Base-by-base conservation (phyloP, 441 rosid genomes). In the Metrosideros polymorpha region DNA sequence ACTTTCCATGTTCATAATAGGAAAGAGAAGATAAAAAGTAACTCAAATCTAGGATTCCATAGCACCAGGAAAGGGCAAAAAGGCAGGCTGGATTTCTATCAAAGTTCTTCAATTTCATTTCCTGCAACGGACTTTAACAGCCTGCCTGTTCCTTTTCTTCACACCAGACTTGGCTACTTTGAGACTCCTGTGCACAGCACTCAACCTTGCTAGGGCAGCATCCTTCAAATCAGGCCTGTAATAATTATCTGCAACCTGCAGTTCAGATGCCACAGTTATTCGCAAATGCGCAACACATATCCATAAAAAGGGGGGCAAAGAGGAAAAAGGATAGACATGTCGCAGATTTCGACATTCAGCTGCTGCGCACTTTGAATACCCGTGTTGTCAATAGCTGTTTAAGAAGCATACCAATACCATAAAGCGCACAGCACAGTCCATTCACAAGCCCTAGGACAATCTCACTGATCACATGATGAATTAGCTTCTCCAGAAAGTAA, bases 121-220 rank as follows among this genome's bases (percentile, higher is more conserved):
- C 85, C 89, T 84, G 51, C 87, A 76, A 15, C 24, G 61, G 85
- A 82, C 71, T 90, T 84, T 91, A 27, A 85, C 84, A n/a, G 93
- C 93, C 87, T 96, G 99, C 83, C 99, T 94, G 90, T 92, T 96
- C 90, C 92, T 94, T 92, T 94, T 95, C 98, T 94, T 95, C 84
- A 92, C 96, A 85, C 98, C 99, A 63, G 98, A 95, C 86, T 95
- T 98, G 53, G 98, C 90, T 32, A 95, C 96, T 89, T 92, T 94
- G 54, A 96, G 92, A 82, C 99, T 93, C 84, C 92, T 92, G 91
- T 94, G 92, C 83, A 95, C 96, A 3, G 88, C 98, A 51, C 95
- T 94, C 89, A 98, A 91, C 92, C 98, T 93, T 82, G 99, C 98
- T 83, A 96, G 99, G 55, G 99, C 98, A 35, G 98, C 98, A 39